Percentiles rank a stretch among this genome's conserved stretches.
Evolutionary conservation across 164 flowering plant genomes (phyloP).

Genomic region (Annona squamosa): DNA sequence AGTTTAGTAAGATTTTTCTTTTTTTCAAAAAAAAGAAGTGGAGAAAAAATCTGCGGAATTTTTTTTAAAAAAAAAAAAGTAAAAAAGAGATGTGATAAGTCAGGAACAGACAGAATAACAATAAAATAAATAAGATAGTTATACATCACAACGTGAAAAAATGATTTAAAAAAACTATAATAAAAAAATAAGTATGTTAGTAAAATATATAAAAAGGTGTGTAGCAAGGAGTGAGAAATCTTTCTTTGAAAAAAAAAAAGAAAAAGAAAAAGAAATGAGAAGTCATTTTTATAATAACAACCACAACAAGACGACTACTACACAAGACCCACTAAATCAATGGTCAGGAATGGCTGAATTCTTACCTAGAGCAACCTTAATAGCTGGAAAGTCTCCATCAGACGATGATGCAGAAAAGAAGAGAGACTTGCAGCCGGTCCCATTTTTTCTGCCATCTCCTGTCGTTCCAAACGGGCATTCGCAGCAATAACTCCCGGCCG

Average conservation of each 20-base stretch:
- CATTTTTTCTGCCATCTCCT: conserved; percentile 3
- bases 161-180: background rate
- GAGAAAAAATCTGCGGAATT: background rate
- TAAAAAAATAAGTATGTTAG: background rate
- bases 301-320: no score
- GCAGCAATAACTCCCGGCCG: background rate
- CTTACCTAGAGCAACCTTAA: background rate
- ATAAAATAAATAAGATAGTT: no score
- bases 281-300: background rate
- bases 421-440: background rate
- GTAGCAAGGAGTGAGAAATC: background rate
- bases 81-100: background rate
- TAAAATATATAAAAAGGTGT: background rate
- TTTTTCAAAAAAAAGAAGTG: no score
- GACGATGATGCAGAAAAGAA: background rate
- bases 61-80: background rate
- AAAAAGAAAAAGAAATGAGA: background rate
- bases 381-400: background rate
- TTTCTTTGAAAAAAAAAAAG: no score
- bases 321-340: background rate
- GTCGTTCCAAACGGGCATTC: background rate
- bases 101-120: no score
- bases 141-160: background rate
- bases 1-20: background rate
- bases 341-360: background rate